phyloP scores from a whole-genome alignment of 2,329 filamentous ascomycete genomes.

The Teratosphaeria epicoccoides region DNA sequence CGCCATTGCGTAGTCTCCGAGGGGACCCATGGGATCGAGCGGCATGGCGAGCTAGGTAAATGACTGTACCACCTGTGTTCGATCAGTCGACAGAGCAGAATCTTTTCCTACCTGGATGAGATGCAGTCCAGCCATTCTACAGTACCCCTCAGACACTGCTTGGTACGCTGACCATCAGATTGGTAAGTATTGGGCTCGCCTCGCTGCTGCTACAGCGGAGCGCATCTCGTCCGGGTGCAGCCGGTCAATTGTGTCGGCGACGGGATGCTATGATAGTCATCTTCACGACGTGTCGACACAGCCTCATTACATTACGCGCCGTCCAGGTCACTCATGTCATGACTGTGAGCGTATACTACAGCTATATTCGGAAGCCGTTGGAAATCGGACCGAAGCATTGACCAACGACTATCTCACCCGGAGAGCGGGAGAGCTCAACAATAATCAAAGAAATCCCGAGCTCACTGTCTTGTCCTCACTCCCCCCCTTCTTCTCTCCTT shows the following conservation, averaged over 20 bases:
- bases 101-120: neutral
- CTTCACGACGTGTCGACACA: no score
- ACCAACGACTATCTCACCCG: neutral
- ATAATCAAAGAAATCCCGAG: neutral
- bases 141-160: neutral
- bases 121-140: neutral
- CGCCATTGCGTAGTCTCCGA: neutral
- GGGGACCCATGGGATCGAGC: neutral
- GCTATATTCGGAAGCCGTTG: neutral
- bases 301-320: no score
- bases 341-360: neutral
- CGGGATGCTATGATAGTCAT: no score
- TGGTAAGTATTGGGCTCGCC: neutral
- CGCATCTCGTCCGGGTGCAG: neutral
- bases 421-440: neutral
- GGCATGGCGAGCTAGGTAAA: no score
- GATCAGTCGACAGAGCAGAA: no score
- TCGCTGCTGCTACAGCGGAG: neutral
- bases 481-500: neutral
- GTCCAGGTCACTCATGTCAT: no score
- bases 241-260: neutral
- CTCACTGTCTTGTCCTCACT: neutral
- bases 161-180: neutral
- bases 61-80: no score
- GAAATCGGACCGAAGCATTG: neutral